Percentiles rank a stretch among this genome's conserved stretches.
Evolutionary conservation across 139 green algal species (phyloP).

Genomic region (Chlamydomonas schloesseri): DNA sequence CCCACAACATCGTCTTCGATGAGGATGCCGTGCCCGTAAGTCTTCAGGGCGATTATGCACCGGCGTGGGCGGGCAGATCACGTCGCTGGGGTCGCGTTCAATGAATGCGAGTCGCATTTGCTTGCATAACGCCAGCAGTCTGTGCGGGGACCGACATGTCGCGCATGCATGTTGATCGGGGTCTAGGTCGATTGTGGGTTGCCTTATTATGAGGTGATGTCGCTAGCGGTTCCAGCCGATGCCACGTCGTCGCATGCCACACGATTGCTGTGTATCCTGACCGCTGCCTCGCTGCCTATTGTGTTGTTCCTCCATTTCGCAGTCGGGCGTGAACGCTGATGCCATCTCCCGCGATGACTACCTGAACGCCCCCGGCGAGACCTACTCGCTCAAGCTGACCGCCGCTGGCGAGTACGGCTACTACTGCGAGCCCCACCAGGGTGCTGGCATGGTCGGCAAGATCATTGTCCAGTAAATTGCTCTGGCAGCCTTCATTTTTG

Average conservation of each 20-base stretch:
- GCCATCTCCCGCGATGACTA: slow-evolving; percentile 89
- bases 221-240: no score
- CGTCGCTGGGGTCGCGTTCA: no score
- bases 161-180: no score
- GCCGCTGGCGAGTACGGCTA: slow-evolving; percentile 86
- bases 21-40: slow-evolving; percentile 90
- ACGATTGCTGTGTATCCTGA: no score
- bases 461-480: slow-evolving; percentile 83
- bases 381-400: slow-evolving; percentile 78
- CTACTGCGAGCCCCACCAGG: slow-evolving; percentile 98
- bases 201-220: no score
- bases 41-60: slow-evolving; percentile 4
- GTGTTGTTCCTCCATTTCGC: not conserved
- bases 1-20: slow-evolving; percentile 95
- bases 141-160: no score
- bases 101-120: no score
- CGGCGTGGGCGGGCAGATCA: no score
- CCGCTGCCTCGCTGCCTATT: no score
- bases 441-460: slow-evolving; percentile 91
- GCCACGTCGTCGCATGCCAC: no score
- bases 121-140: no score
- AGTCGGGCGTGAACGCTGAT: slow-evolving; percentile 88
- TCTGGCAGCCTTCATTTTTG: not conserved
- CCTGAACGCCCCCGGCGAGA: slow-evolving; percentile 93
- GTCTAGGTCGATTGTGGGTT: no score